These are phyloP conservation scores for Spinacia oleracea DNA, from an alignment of 179 eudicot species.

Conservation along the genomic window DNA sequence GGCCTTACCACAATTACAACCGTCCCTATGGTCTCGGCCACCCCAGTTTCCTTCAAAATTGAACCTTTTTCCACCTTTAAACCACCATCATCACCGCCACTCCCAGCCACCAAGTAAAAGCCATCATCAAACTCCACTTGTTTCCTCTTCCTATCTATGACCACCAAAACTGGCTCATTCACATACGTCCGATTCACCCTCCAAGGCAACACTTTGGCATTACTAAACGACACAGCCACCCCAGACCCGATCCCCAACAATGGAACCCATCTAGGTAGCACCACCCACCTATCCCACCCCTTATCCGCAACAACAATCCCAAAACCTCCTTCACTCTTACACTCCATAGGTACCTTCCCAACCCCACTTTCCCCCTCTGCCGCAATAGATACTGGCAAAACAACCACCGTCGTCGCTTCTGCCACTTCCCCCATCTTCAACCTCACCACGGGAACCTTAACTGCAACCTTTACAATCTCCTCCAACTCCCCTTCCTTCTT, in stretches of 20 bases:
- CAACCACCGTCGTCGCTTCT: constrained; percentile 58
- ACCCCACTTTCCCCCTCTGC: constrained; percentile 52
- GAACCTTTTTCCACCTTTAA: constrained; percentile 76
- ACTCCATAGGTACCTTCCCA: constrained; percentile 60
- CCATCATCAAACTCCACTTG: constrained; percentile 62
- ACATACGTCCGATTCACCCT: constrained; percentile 52
- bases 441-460: constrained; percentile 82
- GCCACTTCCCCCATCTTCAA: constrained; percentile 76
- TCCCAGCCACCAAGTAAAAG: constrained; percentile 55
- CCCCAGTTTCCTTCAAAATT: constrained; percentile 57
- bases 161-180: constrained; percentile 73
- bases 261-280: constrained; percentile 81
- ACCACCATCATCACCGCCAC: constrained; percentile 30
- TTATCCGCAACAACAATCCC: constrained; percentile 65
- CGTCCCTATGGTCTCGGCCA: constrained; percentile 54
- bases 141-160: constrained; percentile 60
- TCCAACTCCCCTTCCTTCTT: constrained; percentile 21
- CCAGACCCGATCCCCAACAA: constrained; percentile 57
- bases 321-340: constrained; percentile 53
- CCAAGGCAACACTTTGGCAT: constrained; percentile 83
- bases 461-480: constrained; percentile 24
- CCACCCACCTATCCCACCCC: constrained; percentile 84
- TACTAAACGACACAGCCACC: constrained; percentile 60
- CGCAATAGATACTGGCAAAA: constrained; percentile 64
- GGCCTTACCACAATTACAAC: constrained; percentile 90